These are phyloP conservation scores for Ceratocystis huliohia DNA, from an alignment of 2,329 filamentous ascomycete genomes.

Conservation along the genomic window DNA sequence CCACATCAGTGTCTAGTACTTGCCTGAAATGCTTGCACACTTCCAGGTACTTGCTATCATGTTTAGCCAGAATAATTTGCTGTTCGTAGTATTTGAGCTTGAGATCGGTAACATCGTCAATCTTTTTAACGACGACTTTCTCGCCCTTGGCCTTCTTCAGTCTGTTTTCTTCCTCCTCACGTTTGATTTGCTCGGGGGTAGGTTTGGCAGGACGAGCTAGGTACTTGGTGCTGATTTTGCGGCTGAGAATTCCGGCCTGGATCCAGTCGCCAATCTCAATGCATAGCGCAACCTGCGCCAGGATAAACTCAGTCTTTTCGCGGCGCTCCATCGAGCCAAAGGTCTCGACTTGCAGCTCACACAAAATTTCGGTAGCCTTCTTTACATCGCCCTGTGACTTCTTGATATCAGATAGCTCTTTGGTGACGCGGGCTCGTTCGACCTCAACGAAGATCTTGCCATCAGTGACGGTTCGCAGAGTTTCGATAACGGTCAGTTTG, in stretches of 20 bases:
- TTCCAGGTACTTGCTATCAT: slow-evolving; percentile 93
- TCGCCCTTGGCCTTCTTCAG: slow-evolving; percentile 70
- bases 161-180: slow-evolving; percentile 78
- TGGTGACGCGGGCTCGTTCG: slow-evolving; percentile 87
- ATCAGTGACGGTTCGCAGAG: slow-evolving; percentile 88
- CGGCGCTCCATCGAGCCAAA: slow-evolving; percentile 95
- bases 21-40: slow-evolving; percentile 97
- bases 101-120: slow-evolving; percentile 87
- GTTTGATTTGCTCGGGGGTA: slow-evolving; percentile 75
- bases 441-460: slow-evolving; percentile 99
- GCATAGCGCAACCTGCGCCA: slow-evolving; percentile 86
- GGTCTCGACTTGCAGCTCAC: slow-evolving; percentile 95
- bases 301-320: slow-evolving; percentile 97
- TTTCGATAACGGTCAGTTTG: slow-evolving; percentile 90
- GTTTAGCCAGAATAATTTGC: slow-evolving; percentile 88
- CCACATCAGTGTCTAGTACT: slow-evolving; percentile 88
- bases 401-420: slow-evolving; percentile 93
- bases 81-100: slow-evolving; percentile 96
- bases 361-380: slow-evolving; percentile 81
- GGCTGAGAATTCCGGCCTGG: slow-evolving; percentile 81
- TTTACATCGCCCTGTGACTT: slow-evolving; percentile 87
- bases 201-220: slow-evolving; percentile 84
- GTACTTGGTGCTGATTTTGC: slow-evolving; percentile 94
- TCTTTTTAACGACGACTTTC: slow-evolving; percentile 63
- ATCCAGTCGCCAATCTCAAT: slow-evolving; percentile 95